A percentile compares a stretch with the other conserved stretches of the same genome.
Evolutionary conservation across 192 early-diverging fungal species (phyloP).

Genomic region (Coemansia sp.): DNA sequence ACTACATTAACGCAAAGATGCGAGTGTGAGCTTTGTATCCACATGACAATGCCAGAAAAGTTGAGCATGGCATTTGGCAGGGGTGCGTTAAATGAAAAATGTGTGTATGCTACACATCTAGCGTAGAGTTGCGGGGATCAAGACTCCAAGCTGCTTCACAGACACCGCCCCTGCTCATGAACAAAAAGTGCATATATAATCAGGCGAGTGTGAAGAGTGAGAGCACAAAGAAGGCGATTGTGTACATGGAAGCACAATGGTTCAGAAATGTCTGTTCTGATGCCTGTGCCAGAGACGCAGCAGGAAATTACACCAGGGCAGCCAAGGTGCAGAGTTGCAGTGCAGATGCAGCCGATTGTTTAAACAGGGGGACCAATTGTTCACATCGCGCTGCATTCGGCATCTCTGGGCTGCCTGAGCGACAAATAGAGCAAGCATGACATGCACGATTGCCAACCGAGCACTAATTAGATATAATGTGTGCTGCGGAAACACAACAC

Average conservation of each 20-base stretch:
- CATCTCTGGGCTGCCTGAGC: too few relatives aligned
- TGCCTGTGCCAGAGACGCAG: not conserved
- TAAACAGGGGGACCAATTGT: not conserved
- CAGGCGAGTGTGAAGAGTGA: constrained; percentile 1
- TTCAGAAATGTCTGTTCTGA: too few relatives aligned
- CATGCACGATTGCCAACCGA: too few relatives aligned
- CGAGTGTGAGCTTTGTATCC: not conserved
- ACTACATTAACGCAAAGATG: constrained; percentile 21
- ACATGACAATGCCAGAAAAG: not conserved
- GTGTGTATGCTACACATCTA: not conserved
- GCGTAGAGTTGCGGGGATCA: too few relatives aligned
- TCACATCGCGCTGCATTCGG: too few relatives aligned
- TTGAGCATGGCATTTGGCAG: too few relatives aligned
- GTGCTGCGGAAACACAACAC: too few relatives aligned
- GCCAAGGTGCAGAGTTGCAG: not conserved
- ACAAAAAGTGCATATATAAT: constrained; percentile 4
- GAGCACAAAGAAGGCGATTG: not conserved
- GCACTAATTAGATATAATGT: too few relatives aligned
- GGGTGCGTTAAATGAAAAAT: not conserved
- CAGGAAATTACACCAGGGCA: not conserved
- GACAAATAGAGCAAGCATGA: too few relatives aligned
- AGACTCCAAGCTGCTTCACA: not conserved
- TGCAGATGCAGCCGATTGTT: constrained; percentile 8
- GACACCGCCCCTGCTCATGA: constrained; percentile 3
- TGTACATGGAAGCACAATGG: constrained; percentile 1